A percentile compares a stretch with the other conserved stretches of the same genome.
phyloP scores from a whole-genome alignment of 1,284 basidiomycete genomes.

The Trametes hirsuta region DNA sequence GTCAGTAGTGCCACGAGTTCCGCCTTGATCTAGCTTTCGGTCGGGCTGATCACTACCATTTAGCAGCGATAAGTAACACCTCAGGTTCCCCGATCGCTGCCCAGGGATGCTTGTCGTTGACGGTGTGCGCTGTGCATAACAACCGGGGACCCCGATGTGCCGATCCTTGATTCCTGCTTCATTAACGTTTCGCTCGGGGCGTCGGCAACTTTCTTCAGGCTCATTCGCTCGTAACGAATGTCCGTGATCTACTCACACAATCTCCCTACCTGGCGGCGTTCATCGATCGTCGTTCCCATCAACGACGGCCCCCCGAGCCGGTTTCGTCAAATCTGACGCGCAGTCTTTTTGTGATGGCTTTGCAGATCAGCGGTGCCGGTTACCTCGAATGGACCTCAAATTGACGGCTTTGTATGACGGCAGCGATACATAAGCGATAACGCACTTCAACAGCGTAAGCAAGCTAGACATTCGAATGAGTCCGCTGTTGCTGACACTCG shows the following conservation, averaged over 20 bases:
- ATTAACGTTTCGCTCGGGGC: too few relatives aligned
- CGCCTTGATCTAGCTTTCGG: background rate
- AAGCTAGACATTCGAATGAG: background rate
- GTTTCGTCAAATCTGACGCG: background rate
- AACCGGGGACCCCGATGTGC: background rate
- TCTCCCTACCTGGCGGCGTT: too few relatives aligned
- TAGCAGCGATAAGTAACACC: too few relatives aligned
- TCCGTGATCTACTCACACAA: background rate
- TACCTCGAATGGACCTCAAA: background rate
- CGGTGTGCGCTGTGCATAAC: background rate
- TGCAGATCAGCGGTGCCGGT: conserved; percentile 18
- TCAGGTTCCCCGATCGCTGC: too few relatives aligned
- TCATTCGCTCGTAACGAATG: background rate
- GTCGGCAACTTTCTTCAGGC: background rate
- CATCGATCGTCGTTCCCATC: background rate
- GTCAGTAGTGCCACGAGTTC: background rate
- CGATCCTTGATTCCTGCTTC: background rate
- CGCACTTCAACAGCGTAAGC: too few relatives aligned
- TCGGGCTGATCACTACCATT: background rate
- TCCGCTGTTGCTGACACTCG: background rate
- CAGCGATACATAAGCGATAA: background rate
- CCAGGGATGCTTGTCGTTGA: too few relatives aligned
- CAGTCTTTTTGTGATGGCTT: conserved; percentile 5
- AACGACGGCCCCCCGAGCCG: background rate
- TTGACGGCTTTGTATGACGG: background rate